Evolutionary conservation across 768 basidiomycete genomes (phyloP).

Genomic region (Tulasnella sp.): DNA sequence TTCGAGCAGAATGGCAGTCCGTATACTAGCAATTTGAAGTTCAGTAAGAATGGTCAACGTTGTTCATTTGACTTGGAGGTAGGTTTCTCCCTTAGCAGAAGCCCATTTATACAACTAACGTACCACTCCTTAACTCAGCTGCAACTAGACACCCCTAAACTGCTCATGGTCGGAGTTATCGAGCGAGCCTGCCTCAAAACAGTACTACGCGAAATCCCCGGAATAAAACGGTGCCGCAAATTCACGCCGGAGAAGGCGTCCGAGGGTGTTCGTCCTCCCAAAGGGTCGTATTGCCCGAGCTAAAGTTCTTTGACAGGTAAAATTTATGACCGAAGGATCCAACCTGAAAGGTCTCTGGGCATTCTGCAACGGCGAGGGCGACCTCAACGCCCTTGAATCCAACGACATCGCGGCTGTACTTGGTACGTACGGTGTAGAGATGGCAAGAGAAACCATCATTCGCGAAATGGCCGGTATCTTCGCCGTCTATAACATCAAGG

Average conservation of each 20-base stretch:
- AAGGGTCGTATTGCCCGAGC: conserved; percentile 16
- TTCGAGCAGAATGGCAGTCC: conserved; percentile 47
- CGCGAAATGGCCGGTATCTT: conserved; percentile 87
- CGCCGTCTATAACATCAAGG: conserved; percentile 88
- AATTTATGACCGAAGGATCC: conserved; percentile 60
- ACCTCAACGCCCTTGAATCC: conserved; percentile 63
- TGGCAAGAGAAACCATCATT: conserved; percentile 83
- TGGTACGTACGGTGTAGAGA: conserved; percentile 91
- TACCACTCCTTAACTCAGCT: conserved; percentile 42
- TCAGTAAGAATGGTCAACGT: conserved; percentile 29
- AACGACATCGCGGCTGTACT: conserved; percentile 92
- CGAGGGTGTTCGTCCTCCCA: conserved; percentile 38
- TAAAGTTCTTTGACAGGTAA: not conserved
- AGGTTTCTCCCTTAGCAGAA: conserved; percentile 24
- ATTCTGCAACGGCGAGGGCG: conserved; percentile 40
- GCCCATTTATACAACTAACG: not conserved
- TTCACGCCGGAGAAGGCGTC: conserved; percentile 52
- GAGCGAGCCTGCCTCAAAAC: conserved; percentile 77
- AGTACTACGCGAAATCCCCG: conserved; percentile 78
- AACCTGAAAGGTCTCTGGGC: conserved; percentile 86
- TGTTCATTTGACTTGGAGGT: conserved; percentile 82
- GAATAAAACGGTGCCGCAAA: conserved; percentile 64
- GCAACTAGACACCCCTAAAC: conserved; percentile 74
- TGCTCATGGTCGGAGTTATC: conserved; percentile 85
- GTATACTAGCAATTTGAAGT: conserved; percentile 17